Evolutionary conservation across 2,329 filamentous ascomycete species (phyloP), one percentile per base, ranked within the genome.

Genomic region (Fusarium sp.): DNA sequence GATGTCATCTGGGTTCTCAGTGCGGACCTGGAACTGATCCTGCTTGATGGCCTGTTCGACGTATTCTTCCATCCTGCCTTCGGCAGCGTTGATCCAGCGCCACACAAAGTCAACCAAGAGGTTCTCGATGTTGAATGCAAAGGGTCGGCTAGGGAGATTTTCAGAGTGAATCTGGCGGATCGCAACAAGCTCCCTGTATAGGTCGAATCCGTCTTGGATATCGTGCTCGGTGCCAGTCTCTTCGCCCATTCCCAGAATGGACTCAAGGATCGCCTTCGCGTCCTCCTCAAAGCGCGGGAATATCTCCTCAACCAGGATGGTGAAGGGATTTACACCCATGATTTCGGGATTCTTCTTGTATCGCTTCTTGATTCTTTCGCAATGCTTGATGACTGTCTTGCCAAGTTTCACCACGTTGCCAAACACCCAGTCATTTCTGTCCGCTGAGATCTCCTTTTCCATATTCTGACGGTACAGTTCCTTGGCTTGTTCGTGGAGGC

Each of bases 281-380:
- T 99, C 96, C 73, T 94, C 91, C 66, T 97, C 95, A 81, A 97
- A 98, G 70, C 93, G 93, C 1, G 97, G 97, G 68, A 98, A 93
- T 64, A 97, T 91, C 62, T 94, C 94, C 74, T 93, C 90, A 8
- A 98, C 91, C 35, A 98, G 86, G 38, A 97, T 93, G 56, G 89
- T 91, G 52, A 90, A 83, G 3, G 88, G 88, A 68, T 88, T 88
- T 31, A 89, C 87, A 2, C 95, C 95, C 91, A 98, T 93, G 68
- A 98, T 93, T 71, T 95, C 92, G 1, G 94, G 94, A 68, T 93
- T 97, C 78, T 94, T 96, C 77, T 91, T 91, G 83, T 98, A 99
- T 58, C 96, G 91, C 84, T 98, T 98, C 82, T 95, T 93, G 61
- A 98, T 97, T 80, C 93, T 94, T 78, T 97, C 92, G 73, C 93